A percentile compares a stretch with the other conserved stretches of the same genome.
Conservation (phyloP, 805 yeast genomes). For the Barnettozyma populi region DNA sequence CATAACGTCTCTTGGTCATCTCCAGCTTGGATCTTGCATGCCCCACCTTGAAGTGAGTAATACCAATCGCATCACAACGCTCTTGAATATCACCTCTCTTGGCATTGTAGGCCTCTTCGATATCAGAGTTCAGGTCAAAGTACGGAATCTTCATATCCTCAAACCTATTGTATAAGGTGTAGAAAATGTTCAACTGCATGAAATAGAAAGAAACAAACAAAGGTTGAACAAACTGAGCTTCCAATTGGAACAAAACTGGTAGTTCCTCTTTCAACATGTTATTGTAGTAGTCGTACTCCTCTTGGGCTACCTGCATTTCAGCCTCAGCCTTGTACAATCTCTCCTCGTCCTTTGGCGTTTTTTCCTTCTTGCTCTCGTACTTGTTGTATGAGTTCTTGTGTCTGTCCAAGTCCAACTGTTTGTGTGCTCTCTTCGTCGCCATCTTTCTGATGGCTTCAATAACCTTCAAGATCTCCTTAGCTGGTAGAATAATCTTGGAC, state of each 20-base stretch:
- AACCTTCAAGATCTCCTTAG: constrained; percentile 81
- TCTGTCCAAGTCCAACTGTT: constrained; percentile 90
- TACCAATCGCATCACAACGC: constrained; percentile 80
- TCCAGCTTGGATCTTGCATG: constrained; percentile 83
- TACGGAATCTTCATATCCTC: constrained; percentile 97
- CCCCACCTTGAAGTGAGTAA: constrained; percentile 85
- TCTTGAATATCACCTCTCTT: constrained; percentile 93
- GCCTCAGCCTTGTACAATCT: constrained; percentile 84
- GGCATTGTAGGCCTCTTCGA: constrained; percentile 66
- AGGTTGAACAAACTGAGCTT: constrained; percentile 89
- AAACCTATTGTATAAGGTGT: constrained; percentile 84
- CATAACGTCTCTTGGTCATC: constrained; percentile 72
- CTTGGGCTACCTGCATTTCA: constrained; percentile 83
- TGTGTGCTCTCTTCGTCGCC: constrained; percentile 94
- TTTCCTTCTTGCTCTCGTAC: constrained; percentile 76
- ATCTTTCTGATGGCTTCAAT: constrained; percentile 83
- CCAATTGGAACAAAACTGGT: constrained; percentile 81
- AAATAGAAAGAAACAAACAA: constrained; percentile 89
- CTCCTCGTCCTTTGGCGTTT: constrained; percentile 86
- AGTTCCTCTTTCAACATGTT: constrained; percentile 88
- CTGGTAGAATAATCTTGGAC: constrained; percentile 82
- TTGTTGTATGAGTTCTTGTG: constrained; percentile 65
- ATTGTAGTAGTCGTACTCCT: constrained; percentile 93
- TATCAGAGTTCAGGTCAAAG: constrained; percentile 81
- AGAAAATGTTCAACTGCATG: constrained; percentile 96